Conservation (phyloP, 129 eudicot genomes). For the Flaveria robusta region DNA sequence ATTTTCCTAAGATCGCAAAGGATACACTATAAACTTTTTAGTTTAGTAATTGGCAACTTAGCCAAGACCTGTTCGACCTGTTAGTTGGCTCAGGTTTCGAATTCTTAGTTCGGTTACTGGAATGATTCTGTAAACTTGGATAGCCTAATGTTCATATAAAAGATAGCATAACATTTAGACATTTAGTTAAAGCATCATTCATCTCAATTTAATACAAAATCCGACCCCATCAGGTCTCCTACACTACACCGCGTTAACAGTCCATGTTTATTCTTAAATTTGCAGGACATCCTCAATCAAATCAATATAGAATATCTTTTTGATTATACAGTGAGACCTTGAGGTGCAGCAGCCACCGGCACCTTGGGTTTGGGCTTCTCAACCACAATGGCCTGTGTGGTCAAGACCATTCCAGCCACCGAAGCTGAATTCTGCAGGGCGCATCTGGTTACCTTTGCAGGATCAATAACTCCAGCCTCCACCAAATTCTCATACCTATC, state of each 20-base stretch:
- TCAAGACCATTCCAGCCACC: slow-evolving; percentile 96
- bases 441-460: slow-evolving; percentile 92
- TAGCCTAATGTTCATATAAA: no score
- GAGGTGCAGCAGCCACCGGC: slow-evolving; percentile 50
- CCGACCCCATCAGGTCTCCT: slow-evolving; percentile 2
- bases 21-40: no score
- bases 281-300: background rate
- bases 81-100: no score
- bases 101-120: no score
- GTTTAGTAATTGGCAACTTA: no score
- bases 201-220: slow-evolving; percentile 28
- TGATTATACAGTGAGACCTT: slow-evolving; percentile 55
- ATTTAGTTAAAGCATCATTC: background rate
- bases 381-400: slow-evolving; percentile 95
- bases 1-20: no score
- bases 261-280: slow-evolving; percentile 14
- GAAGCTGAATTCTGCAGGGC: slow-evolving; percentile 93
- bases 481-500: slow-evolving; percentile 81
- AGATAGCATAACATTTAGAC: background rate
- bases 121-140: no score
- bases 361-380: slow-evolving; percentile 78
- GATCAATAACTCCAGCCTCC: slow-evolving; percentile 87
- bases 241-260: slow-evolving; percentile 4
- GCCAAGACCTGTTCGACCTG: no score
- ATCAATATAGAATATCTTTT: background rate